Base-by-base conservation (phyloP, 768 basidiomycete species). In the Pleurotus djamor region DNA sequence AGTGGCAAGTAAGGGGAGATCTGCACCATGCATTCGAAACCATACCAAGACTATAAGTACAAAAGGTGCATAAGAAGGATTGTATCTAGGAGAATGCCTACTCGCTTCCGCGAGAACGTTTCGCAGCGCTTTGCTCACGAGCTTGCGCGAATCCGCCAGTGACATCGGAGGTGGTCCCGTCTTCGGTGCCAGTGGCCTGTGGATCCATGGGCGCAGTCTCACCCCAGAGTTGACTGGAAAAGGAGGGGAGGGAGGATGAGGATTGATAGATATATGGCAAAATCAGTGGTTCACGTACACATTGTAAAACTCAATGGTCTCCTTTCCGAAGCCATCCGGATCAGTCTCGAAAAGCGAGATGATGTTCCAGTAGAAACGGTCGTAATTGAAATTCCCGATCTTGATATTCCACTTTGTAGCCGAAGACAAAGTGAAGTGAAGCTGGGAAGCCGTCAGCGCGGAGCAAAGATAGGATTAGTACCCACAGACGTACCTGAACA, bases 401-500 rank as follows among this genome's bases (percentile, higher is more conserved):
- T 59, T 14, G 10, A 21, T 28, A 17, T 35, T 38, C 65, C 63
- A 61, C 13, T 57, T 35, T 4, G 10, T 14, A 6, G 57, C 32
- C 9, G 52, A 60, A 12, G 62, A 57, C 2, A 64, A 38, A 3
- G 63, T 34, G 38, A 59, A 64, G 8, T 52, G 55, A 1, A 52
- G 55, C 60, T 64, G 37, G 33, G 14, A 7, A 7, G 38, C 7
- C 14, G 38, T 41, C 38, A 41, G 38, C 7, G 14, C 14, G 14
- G 38, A 41, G 38, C 7, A 7, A 14, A 41, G 7, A 41, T 41
- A 14, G 38, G 38, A 41, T 14, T 7, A 41, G 38, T 14, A 41
- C 14, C 7, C 7, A 41, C 45, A 49, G 5, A 65, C 55, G 8
- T 43, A 69, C 70, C 51, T 70, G 67, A 2, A 68, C 67, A 17